Conservation (phyloP, 331 rosid species). For the Acacia concinna region DNA sequence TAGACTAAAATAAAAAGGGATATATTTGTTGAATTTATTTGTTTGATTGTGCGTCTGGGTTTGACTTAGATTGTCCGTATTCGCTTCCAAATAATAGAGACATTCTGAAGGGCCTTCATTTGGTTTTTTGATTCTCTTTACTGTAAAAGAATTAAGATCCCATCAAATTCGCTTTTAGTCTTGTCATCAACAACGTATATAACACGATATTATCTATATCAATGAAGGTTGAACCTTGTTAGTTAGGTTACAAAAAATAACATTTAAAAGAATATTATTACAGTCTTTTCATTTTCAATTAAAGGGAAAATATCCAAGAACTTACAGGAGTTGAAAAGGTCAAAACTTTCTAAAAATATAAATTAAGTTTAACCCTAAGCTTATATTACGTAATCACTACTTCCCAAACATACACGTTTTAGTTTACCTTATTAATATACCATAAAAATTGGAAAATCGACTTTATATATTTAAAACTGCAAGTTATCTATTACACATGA, state of each 20-base stretch:
- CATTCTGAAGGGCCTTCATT: not conserved
- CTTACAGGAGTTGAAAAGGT: not conserved
- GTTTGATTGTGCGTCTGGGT: not conserved
- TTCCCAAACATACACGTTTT: not conserved
- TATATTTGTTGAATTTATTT: no score
- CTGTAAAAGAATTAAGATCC: no score
- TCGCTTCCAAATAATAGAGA: not conserved
- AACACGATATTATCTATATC: no score
- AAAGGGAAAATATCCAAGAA: not conserved
- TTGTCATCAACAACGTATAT: no score
- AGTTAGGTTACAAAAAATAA: no score
- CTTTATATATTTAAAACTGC: not conserved
- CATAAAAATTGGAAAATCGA: not conserved
- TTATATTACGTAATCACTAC: not conserved
- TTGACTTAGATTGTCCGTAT: not conserved
- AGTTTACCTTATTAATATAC: not conserved
- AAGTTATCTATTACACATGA: not conserved
- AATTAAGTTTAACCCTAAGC: not conserved
- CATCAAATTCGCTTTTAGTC: no score
- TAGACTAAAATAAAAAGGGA: not conserved
- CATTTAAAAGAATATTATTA: no score
- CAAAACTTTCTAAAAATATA: not conserved
- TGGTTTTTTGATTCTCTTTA: no score
- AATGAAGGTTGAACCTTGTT: no score
- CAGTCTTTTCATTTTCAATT: not conserved